Conservation (phyloP, 1,284 basidiomycete genomes). For the Heliocybe sulcata region DNA sequence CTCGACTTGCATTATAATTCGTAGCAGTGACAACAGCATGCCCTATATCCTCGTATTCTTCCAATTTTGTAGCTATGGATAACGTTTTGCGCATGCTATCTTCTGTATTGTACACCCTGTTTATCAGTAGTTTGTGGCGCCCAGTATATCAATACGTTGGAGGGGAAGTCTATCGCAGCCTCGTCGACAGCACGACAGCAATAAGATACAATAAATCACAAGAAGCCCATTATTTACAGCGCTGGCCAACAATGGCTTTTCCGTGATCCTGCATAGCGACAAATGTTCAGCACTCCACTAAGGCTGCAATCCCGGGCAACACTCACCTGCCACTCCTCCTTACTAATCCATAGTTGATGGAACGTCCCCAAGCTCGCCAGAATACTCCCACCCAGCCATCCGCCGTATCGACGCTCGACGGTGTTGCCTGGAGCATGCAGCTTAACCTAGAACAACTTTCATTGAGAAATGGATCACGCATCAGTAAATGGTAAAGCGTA, state of each 20-base stretch:
- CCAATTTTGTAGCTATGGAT: neutral
- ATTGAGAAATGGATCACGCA: too few species aligned
- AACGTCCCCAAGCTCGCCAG: constrained; percentile 91
- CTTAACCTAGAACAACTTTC: constrained; percentile 55
- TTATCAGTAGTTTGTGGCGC: neutral
- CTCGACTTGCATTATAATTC: neutral
- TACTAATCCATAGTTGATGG: constrained; percentile 93
- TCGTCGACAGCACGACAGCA: neutral
- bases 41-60: neutral
- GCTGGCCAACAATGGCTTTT: constrained; percentile 66
- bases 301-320: neutral
- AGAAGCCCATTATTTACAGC: constrained; percentile 54
- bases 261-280: constrained; percentile 57
- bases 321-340: constrained; percentile 83
- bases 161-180: neutral
- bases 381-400: constrained; percentile 93
- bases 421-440: constrained; percentile 88
- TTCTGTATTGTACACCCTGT: neutral
- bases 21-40: neutral
- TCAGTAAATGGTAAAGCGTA: constrained; percentile 29
- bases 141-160: too few species aligned
- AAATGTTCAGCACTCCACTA: constrained; percentile 3
- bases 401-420: constrained; percentile 80
- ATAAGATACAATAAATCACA: neutral
- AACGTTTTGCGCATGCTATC: neutral